Percentiles rank a stretch among this genome's conserved stretches.
phyloP scores from a whole-genome alignment of 352 stramenopile genomes.

The Phytophthora pisi region DNA sequence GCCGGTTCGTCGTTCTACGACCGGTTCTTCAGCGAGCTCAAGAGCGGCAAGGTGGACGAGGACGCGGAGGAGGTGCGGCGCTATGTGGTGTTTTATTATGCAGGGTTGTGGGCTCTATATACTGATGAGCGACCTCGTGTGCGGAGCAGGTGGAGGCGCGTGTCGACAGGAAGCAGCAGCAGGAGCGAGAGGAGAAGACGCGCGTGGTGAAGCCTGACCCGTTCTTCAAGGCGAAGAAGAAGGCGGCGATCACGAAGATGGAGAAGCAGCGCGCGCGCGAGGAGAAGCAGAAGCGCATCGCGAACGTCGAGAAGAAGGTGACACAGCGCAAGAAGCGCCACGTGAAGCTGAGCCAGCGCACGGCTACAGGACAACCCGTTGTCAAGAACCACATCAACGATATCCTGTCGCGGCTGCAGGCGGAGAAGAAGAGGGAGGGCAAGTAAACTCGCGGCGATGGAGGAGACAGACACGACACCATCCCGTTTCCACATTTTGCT shows the following conservation, averaged over 20 bases:
- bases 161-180: conserved; percentile 22
- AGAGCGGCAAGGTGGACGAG: conserved; percentile 43
- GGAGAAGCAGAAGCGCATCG: conserved; percentile 59
- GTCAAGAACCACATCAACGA: conserved; percentile 88
- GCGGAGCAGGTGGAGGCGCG: conserved; percentile 28
- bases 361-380: conserved; percentile 77
- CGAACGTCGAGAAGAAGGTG: conserved; percentile 75
- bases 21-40: conserved; percentile 71
- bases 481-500: background rate
- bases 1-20: conserved; percentile 78
- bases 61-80: conserved; percentile 27
- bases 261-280: conserved; percentile 52
- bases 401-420: conserved; percentile 74
- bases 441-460: conserved; percentile 19
- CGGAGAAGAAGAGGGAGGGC: conserved; percentile 49
- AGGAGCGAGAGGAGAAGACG: conserved; percentile 26
- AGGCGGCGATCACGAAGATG: conserved; percentile 57
- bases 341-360: conserved; percentile 85
- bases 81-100: conserved; percentile 6
- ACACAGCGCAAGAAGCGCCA: conserved; percentile 86
- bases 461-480: background rate
- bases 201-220: conserved; percentile 64
- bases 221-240: conserved; percentile 88
- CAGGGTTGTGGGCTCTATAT: background rate
- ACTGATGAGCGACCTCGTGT: conserved; percentile 5